Conservation (phyloP, 176 grass and related monocot genomes). For the Otatea glauca region DNA sequence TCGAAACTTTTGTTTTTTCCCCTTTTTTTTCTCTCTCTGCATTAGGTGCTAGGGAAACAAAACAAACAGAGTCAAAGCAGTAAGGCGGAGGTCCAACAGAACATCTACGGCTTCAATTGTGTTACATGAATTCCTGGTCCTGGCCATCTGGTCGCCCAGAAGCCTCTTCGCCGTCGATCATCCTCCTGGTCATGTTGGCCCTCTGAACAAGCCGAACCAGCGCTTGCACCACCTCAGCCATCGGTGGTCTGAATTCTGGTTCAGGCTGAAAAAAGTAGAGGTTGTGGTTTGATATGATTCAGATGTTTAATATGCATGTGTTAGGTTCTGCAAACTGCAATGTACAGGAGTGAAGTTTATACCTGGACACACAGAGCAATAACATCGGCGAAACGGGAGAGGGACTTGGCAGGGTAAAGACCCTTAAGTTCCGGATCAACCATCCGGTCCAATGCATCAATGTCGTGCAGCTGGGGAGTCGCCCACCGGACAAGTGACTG, state of each 20-base stretch:
- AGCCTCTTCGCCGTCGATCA: constrained; percentile 66
- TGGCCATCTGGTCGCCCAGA: constrained; percentile 61
- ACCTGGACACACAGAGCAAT: constrained; percentile 85
- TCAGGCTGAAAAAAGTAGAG: constrained; percentile 66
- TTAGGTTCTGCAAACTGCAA: neutral
- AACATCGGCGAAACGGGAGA: constrained; percentile 82
- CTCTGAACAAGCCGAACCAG: constrained; percentile 84
- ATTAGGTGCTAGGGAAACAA: neutral
- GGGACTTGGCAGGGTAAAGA: constrained; percentile 81
- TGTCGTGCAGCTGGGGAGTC: constrained; percentile 83
- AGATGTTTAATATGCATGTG: neutral
- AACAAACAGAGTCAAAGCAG: neutral
- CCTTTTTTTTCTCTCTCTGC: neutral
- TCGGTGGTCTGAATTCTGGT: constrained; percentile 86
- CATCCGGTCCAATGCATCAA: constrained; percentile 79
- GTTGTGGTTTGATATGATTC: constrained; percentile 36
- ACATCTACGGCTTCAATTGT: constrained; percentile 1
- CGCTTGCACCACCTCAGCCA: constrained; percentile 90
- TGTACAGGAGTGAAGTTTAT: constrained; percentile 25
- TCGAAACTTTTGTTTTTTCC: neutral
- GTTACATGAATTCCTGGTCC: constrained; percentile 65
- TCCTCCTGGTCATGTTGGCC: constrained; percentile 78
- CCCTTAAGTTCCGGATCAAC: constrained; percentile 80
- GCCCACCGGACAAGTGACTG: constrained; percentile 85
- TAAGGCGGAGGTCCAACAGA: neutral